Base-by-base conservation (phyloP, 1,284 basidiomycete genomes). In the Tremellales sp. region DNA sequence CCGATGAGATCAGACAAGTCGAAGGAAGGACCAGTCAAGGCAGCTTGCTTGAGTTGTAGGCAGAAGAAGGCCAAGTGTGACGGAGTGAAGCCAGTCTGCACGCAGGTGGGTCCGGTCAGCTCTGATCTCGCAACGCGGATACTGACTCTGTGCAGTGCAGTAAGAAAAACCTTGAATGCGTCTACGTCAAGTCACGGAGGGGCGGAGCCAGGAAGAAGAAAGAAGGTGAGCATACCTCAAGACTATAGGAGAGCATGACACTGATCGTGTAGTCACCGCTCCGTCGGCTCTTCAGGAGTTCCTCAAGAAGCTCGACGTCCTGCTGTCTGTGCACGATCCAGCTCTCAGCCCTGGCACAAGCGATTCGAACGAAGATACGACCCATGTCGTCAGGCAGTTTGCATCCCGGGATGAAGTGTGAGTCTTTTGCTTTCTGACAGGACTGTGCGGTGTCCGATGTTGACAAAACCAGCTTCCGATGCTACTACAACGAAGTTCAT, bases 51-150 rank as follows among this genome's bases (percentile, higher is more conserved):
- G 19, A 67, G 64, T 39, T 75, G 74, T 46, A 57, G 74, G 24
- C 58, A 59, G 27, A 71, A 70, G 44, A 75, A 75, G 60, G 70
- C 69, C 11, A 70, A 72, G 52, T 75, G 74, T 43, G 73, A 74
- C 51, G 74, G 74, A 4, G 58, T 52, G 0, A 62, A 67, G 52
- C 74, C 74, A 0, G 56, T 69, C 22, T 75, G 74, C 47, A 61
- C 64, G 3, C 70, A 72, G 56, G 72, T 74, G 42, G 54, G 70
- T 62, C 12, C n/a, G n/a, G n/a, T n/a, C 10, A 31, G 7, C 22
- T 12, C 17, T 22, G 12, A 12, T 11, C 15, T 24, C 29, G 29
- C 13, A 12, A 17, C 22, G 12, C 26, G 15, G 10, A 4, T 40
- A 13, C 41, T 40, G 24, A 43, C 22, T 25, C 19, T 11, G 3